These are phyloP conservation scores for Cylindrodendrum hubeiense DNA, from an alignment of 2,329 filamentous ascomycete genomes.

Conservation along the genomic window DNA sequence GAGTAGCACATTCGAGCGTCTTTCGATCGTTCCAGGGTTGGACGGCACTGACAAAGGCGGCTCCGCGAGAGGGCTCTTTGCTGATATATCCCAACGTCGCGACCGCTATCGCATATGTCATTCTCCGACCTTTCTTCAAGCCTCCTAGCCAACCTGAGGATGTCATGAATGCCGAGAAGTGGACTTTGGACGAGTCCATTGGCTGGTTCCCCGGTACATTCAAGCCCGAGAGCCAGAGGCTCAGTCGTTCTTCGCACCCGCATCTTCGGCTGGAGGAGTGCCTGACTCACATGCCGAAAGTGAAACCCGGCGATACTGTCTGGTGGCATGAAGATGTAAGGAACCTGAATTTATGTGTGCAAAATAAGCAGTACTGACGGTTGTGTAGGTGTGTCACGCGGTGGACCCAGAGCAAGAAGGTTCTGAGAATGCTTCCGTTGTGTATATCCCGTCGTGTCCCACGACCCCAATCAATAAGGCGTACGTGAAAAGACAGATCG, in stretches of 20 bases:
- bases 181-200: slow-evolving; percentile 48
- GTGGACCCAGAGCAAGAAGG: slow-evolving; percentile 55
- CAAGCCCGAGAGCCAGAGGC: slow-evolving; percentile 40
- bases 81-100: slow-evolving; percentile 55
- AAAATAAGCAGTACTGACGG: not conserved
- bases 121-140: slow-evolving; percentile 57
- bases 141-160: slow-evolving; percentile 46
- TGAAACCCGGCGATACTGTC: slow-evolving; percentile 26
- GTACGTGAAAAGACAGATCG: slow-evolving; percentile 38
- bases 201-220: slow-evolving; percentile 54
- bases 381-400: slow-evolving; percentile 50
- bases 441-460: slow-evolving; percentile 52
- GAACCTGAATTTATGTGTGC: not conserved
- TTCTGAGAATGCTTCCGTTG: slow-evolving; percentile 47
- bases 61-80: slow-evolving; percentile 51
- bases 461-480: slow-evolving; percentile 44
- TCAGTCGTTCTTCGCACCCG: slow-evolving; percentile 47
- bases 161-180: slow-evolving; percentile 52
- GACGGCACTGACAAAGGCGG: slow-evolving; percentile 55
- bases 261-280: slow-evolving; percentile 53
- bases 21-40: slow-evolving; percentile 56
- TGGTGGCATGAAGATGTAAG: slow-evolving; percentile 48
- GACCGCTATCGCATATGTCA: slow-evolving; percentile 52
- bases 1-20: slow-evolving; percentile 52
- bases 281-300: slow-evolving; percentile 51